Evolutionary conservation across 192 early-diverging fungal genomes (phyloP).

Genomic region (Coemansia sp.): DNA sequence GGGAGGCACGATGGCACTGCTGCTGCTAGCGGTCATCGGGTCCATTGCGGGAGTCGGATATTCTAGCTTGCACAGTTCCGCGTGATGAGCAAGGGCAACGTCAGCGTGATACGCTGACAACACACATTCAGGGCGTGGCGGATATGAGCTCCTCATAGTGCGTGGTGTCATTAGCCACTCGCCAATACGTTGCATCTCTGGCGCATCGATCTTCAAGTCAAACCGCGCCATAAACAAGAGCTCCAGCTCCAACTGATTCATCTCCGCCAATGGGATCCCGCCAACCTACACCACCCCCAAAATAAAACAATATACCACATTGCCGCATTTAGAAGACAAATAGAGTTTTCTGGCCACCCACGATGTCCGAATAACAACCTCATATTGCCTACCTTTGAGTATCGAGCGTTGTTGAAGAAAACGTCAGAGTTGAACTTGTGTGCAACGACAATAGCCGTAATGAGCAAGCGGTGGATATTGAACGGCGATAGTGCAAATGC

Average conservation of each 20-base stretch:
- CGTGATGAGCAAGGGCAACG: constrained; percentile 1
- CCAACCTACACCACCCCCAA: constrained; percentile 61
- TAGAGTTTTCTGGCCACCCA: background rate
- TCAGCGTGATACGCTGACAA: constrained; percentile 31
- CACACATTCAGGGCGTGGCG: constrained; percentile 7
- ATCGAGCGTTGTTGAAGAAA: constrained; percentile 73
- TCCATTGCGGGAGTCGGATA: constrained; percentile 6
- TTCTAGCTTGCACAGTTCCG: constrained; percentile 7
- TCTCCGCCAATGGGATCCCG: constrained; percentile 67
- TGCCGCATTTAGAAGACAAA: background rate
- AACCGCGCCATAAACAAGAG: constrained; percentile 73
- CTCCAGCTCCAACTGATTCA: constrained; percentile 78
- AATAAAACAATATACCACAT: background rate
- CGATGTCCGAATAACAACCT: background rate
- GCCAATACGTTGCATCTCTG: constrained; percentile 66
- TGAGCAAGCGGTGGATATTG: constrained; percentile 72
- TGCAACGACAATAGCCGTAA: constrained; percentile 72
- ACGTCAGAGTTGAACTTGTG: constrained; percentile 78
- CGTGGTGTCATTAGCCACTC: constrained; percentile 59
- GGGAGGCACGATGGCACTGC: constrained; percentile 1
- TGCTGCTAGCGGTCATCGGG: constrained; percentile 1
- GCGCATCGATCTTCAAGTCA: constrained; percentile 65
- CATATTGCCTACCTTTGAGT: constrained; percentile 56
- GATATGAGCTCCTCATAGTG: background rate
- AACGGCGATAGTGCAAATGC: constrained; percentile 63